These are phyloP conservation scores for Podaxis mareebaensis DNA, from an alignment of 768 basidiomycete species.

Conservation along the genomic window DNA sequence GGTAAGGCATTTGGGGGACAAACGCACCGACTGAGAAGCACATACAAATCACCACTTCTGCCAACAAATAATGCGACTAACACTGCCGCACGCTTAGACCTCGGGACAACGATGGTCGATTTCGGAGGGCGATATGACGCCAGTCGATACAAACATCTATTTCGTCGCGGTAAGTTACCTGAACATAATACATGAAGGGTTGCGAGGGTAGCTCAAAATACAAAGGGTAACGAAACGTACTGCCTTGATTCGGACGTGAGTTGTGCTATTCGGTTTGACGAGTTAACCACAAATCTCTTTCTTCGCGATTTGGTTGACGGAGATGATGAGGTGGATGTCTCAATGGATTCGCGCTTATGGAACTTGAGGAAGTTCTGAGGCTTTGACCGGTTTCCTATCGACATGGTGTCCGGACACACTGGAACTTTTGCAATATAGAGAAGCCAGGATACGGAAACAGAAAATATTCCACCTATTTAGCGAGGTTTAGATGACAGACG, in stretches of 20 bases:
- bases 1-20: conserved; percentile 3
- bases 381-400: not conserved
- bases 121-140: conserved; percentile 47
- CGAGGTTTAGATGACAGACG: too few species aligned
- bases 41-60: conserved; percentile 79
- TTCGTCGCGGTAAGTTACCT: not conserved
- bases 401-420: not conserved
- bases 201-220: not conserved
- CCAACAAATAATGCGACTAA: conserved; percentile 87
- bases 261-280: conserved; percentile 39
- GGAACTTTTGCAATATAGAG: not conserved
- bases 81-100: conserved; percentile 69
- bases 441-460: not conserved
- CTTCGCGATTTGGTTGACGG: conserved; percentile 42
- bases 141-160: conserved; percentile 60
- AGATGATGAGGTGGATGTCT: conserved; percentile 15
- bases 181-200: not conserved
- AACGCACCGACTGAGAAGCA: conserved; percentile 77
- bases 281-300: conserved; percentile 37
- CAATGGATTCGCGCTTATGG: conserved; percentile 6
- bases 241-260: conserved; percentile 52
- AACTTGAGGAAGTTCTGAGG: conserved; percentile 9
- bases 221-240: conserved; percentile 27
- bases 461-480: not conserved
- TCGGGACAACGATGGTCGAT: conserved; percentile 46